phyloP scores from a whole-genome alignment of 1,139 yeast species.

The Nadsonia commutata region DNA sequence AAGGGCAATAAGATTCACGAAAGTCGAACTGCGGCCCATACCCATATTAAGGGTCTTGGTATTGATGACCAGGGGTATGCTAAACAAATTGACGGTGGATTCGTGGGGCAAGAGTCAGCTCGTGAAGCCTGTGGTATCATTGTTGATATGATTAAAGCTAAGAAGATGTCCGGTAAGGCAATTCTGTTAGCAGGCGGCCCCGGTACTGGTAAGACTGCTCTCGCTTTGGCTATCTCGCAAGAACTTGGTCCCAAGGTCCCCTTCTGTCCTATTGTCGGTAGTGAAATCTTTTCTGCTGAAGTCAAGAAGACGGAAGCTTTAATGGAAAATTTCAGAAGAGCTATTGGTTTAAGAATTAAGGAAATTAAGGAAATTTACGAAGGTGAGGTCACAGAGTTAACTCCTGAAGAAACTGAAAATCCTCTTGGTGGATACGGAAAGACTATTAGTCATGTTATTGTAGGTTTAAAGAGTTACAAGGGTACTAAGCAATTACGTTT shows the following conservation, averaged over 20 bases:
- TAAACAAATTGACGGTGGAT: conserved; percentile 78
- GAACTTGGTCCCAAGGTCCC: conserved; percentile 98
- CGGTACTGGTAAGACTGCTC: conserved; percentile 95
- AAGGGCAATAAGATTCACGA: conserved; percentile 45
- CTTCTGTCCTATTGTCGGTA: conserved; percentile 93
- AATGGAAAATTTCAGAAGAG: conserved; percentile 95
- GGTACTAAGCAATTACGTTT: conserved; percentile 87
- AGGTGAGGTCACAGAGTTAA: conserved; percentile 92
- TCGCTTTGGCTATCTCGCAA: conserved; percentile 90
- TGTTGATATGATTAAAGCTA: conserved; percentile 85
- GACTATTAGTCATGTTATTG: conserved; percentile 85
- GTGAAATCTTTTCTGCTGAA: conserved; percentile 91
- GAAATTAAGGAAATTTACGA: conserved; percentile 97
- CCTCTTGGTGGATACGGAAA: conserved; percentile 97
- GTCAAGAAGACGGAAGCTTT: conserved; percentile 93
- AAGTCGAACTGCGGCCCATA: conserved; percentile 87
- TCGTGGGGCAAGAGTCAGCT: conserved; percentile 89
- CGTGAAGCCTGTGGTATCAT: conserved; percentile 96
- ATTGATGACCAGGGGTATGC: conserved; percentile 84
- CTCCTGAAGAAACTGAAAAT: conserved; percentile 94
- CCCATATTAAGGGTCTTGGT: conserved; percentile 92
- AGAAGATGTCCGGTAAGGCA: conserved; percentile 94
- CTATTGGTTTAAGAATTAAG: conserved; percentile 88
- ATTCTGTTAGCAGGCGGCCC: conserved; percentile 93
- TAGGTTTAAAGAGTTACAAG: conserved; percentile 88